Base-by-base conservation (phyloP, 2,329 filamentous ascomycete genomes). In the Monilinia laxa region DNA sequence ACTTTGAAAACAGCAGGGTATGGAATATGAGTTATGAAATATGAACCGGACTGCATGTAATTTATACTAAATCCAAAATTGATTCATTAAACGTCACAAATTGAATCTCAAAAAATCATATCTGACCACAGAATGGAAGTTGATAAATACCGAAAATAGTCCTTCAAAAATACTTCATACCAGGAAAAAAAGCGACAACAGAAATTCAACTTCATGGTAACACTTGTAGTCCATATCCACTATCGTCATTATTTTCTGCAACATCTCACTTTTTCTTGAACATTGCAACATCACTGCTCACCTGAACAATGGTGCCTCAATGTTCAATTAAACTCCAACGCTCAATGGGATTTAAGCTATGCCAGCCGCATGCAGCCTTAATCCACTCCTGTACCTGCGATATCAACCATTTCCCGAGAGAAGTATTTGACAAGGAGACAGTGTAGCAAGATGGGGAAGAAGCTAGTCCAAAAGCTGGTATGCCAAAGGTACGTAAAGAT, bases 381-480 rank as follows among this genome's bases (percentile, higher is more conserved):
- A n/a, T 9, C 9, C 18, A n/a, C 31, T n/a, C 28, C 28, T 35
- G 20, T 35, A 10, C 18, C 20, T 47, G 10, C 18, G n/a, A 47
- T 23, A n/a, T 23, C 5, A 47, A n/a, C 20, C 7, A 0, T 16
- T 1, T 31, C 3, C 40, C 2, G 4, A 14, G 9, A 1, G 10
- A 16, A 59, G 0, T 0, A 11, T 25, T 9, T 47, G 1, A 0
- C 9, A 4, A 16, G 5, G 6, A 59, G 3, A 12, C 3, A 16
- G 5, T 47, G 2, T 23, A 10, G 12, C 3, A 6, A 23, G 20
- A 9, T 35, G 20, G 16, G 31, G 12, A 59, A 2, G 9, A 18
- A 10, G 56, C 56, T 59, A 62, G 18, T 40, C 31, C 45, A 62
- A 52, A 7, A 62, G 58, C 14, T 62, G 58, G 31, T 62, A 62